Evolutionary conservation across 352 stramenopile species (phyloP).

Genomic region (Globisporangium viniferum): DNA sequence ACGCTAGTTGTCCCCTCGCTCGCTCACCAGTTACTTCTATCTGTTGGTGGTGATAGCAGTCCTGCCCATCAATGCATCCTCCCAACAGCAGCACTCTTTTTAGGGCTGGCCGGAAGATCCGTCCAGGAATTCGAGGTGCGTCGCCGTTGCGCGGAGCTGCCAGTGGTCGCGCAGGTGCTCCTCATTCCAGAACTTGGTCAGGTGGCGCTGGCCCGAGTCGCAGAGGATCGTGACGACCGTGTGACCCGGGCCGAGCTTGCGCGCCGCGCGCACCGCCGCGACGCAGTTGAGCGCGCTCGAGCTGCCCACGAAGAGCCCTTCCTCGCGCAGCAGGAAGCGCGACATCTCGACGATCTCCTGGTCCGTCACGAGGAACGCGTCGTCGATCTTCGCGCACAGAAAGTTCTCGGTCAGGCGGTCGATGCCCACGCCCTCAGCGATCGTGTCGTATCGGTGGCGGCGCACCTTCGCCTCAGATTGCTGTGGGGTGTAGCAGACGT

Average conservation of each 20-base stretch:
- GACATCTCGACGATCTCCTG: slow-evolving; percentile 97
- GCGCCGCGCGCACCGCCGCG: slow-evolving; percentile 65
- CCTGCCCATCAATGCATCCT: background rate
- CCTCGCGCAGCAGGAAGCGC: slow-evolving; percentile 93
- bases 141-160: slow-evolving; percentile 51
- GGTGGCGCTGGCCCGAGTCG: slow-evolving; percentile 86
- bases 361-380: slow-evolving; percentile 89
- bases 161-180: slow-evolving; percentile 68
- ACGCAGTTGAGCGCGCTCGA: slow-evolving; percentile 87
- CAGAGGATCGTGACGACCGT: slow-evolving; percentile 87
- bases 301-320: slow-evolving; percentile 96
- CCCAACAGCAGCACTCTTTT: background rate
- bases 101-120: slow-evolving; percentile 62
- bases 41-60: too few relatives aligned
- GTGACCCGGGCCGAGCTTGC: slow-evolving; percentile 75
- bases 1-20: background rate
- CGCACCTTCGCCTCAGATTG: slow-evolving; percentile 92
- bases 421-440: slow-evolving; percentile 97
- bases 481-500: slow-evolving; percentile 94
- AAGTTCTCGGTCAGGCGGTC: slow-evolving; percentile 98
- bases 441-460: slow-evolving; percentile 93
- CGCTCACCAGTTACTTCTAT: too few relatives aligned
- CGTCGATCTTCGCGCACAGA: slow-evolving; percentile 83
- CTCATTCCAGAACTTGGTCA: slow-evolving; percentile 89
- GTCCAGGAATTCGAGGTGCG: slow-evolving; percentile 72